phyloP scores from a whole-genome alignment of 805 yeast genomes.

The Myxozyma melibiosi region DNA sequence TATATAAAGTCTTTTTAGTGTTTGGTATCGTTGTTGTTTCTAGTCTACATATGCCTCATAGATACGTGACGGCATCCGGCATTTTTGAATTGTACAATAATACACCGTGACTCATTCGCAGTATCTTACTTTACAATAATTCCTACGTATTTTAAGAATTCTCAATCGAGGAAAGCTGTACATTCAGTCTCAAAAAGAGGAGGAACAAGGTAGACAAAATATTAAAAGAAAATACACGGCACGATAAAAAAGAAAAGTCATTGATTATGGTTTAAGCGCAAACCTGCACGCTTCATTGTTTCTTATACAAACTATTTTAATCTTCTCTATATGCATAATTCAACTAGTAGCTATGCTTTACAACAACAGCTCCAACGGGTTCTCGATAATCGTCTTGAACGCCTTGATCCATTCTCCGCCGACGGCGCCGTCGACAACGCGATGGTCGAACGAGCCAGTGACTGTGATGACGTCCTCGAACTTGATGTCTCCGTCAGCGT shows the following conservation, averaged over 20 bases:
- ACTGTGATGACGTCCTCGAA: conserved; percentile 89
- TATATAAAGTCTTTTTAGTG: no score
- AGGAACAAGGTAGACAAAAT: not conserved
- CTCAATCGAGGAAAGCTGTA: no score
- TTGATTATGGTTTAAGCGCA: not conserved
- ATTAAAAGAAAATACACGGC: not conserved
- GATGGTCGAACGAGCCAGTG: conserved; percentile 98
- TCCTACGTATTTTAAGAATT: no score
- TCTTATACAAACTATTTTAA: not conserved
- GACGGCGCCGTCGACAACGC: conserved; percentile 95
- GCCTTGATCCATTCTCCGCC: conserved; percentile 97
- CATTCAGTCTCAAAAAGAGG: no score
- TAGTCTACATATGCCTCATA: no score
- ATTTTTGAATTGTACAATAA: no score
- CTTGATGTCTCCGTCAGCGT: conserved; percentile 86
- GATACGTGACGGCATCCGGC: no score
- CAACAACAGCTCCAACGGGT: conserved; percentile 90
- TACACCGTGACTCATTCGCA: no score
- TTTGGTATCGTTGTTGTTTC: no score
- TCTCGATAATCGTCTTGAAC: conserved; percentile 86
- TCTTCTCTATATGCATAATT: not conserved
- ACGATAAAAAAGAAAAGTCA: not conserved
- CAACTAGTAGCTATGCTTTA: conserved; percentile 44
- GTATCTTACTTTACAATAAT: no score
- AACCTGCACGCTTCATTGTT: not conserved